phyloP scores from a whole-genome alignment of 73 alveolate genomes.

The Tetrahymena elliotti region DNA sequence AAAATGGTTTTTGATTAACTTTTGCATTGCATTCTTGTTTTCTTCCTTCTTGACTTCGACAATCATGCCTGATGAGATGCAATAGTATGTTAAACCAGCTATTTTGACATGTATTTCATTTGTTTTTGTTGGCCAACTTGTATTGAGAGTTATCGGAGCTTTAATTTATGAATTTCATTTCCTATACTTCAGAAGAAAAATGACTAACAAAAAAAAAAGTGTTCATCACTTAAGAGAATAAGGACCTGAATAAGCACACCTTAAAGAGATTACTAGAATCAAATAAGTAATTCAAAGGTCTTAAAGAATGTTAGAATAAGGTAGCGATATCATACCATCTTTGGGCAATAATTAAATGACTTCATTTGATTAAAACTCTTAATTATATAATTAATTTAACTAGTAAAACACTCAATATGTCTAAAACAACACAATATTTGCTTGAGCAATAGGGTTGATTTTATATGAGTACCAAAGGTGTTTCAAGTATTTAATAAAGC shows the following conservation, averaged over 20 bases:
- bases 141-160: not conserved
- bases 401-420: not conserved
- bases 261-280: not conserved
- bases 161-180: not conserved
- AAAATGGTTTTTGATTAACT: not conserved
- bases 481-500: not conserved
- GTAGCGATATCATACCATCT: not conserved
- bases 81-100: not conserved
- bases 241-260: not conserved
- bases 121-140: not conserved
- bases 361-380: not conserved
- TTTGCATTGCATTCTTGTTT: not conserved
- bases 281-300: not conserved
- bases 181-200: not conserved
- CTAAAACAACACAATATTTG: not conserved
- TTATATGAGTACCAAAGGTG: no score
- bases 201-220: not conserved
- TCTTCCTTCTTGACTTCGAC: not conserved
- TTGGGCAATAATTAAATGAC: not conserved
- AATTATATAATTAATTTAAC: no score
- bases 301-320: not conserved
- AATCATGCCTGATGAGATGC: not conserved
- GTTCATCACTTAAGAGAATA: not conserved
- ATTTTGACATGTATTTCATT: not conserved
- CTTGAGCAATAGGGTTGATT: not conserved